Evolutionary conservation across 163 green algal species (phyloP).

Genomic region (Chloroidium sp.): DNA sequence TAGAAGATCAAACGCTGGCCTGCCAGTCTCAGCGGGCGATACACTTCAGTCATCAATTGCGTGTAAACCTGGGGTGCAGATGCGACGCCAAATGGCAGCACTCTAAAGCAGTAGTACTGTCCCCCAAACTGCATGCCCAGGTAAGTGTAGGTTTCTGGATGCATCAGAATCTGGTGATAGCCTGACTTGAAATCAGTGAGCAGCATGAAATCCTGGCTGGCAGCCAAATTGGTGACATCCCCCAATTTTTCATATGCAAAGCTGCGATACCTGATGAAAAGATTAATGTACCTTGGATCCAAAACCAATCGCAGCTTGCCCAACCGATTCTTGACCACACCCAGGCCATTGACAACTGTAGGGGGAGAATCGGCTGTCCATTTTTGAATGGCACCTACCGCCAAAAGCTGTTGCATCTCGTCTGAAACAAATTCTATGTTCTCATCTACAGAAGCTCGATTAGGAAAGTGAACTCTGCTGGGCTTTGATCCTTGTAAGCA

Average conservation of each 20-base stretch:
- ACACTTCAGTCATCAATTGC: not conserved
- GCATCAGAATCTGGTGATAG: not conserved
- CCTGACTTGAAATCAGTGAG: not conserved
- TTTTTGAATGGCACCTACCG: not conserved
- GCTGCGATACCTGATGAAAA: not conserved
- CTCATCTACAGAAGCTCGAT: not conserved
- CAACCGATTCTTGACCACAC: not conserved
- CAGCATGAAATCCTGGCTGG: not conserved
- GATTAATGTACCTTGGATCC: not conserved
- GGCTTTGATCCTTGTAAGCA: not conserved
- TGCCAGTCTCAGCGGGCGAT: not conserved
- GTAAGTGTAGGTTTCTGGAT: not conserved
- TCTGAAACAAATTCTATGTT: not conserved
- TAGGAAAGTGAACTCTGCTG: not conserved
- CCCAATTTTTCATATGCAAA: not conserved
- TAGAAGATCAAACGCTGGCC: not conserved
- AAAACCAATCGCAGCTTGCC: not conserved
- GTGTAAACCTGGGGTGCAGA: not conserved
- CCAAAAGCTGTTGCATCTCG: not conserved
- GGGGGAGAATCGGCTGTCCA: not conserved
- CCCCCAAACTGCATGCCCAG: not conserved
- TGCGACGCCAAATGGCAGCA: not conserved
- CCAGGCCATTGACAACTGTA: not conserved
- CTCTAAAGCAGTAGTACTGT: not conserved
- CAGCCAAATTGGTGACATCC: not conserved